These are phyloP conservation scores for Aspergillus bertholletiae DNA, from an alignment of 495 filamentous ascomycete species.

Conservation along the genomic window DNA sequence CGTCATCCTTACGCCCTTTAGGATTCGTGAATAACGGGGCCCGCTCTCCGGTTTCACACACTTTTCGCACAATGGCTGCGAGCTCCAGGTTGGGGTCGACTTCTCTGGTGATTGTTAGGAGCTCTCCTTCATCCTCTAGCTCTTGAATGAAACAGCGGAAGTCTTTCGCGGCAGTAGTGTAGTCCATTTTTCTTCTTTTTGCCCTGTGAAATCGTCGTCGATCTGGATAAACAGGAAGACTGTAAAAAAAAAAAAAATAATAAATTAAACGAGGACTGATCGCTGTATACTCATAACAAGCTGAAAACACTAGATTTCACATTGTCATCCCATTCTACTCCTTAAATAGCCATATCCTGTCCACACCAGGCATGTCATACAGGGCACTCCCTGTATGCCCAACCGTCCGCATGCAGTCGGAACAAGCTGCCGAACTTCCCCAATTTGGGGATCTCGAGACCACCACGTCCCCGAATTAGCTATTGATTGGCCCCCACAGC, in stretches of 20 bases:
- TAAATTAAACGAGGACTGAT: no score
- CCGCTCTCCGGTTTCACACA: slow-evolving; percentile 37
- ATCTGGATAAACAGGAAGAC: no score
- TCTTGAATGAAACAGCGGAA: not conserved
- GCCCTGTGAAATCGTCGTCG: no score
- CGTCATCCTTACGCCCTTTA: slow-evolving; percentile 27
- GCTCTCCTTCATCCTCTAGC: not conserved
- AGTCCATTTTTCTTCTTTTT: not conserved
- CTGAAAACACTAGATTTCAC: no score
- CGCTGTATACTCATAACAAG: no score
- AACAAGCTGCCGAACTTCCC: not conserved
- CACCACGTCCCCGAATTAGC: not conserved
- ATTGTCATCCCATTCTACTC: no score
- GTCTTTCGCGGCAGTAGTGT: not conserved
- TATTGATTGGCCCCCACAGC: not conserved
- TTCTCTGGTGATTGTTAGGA: not conserved
- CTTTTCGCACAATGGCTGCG: slow-evolving; percentile 33
- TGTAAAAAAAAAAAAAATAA: no score
- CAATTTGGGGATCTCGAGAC: not conserved
- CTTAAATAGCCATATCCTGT: no score
- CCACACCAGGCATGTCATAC: no score
- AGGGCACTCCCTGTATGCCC: no score
- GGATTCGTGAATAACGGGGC: slow-evolving; percentile 41
- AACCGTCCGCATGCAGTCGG: not conserved
- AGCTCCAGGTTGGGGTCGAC: slow-evolving; percentile 37